Conservation (phyloP, 2,329 filamentous ascomycete species). For the Cladosporium austrohemisphaericum region DNA sequence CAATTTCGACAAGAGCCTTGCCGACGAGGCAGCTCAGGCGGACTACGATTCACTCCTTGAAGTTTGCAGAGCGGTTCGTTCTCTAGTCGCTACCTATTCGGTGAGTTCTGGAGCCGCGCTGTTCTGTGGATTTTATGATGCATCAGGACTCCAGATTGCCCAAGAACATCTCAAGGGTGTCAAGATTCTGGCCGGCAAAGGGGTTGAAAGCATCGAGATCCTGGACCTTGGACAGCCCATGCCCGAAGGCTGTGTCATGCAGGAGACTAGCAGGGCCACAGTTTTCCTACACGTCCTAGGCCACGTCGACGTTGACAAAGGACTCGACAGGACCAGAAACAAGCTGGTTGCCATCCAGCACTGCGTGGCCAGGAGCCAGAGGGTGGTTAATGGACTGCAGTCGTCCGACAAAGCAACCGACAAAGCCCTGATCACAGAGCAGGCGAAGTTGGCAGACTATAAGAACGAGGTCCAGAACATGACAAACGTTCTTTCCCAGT, state of each 20-base stretch:
- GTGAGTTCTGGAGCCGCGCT: background rate
- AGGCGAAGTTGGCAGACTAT: background rate
- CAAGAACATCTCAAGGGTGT: background rate
- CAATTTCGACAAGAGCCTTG: background rate
- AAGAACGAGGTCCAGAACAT: background rate
- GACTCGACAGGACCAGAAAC: conserved; percentile 74
- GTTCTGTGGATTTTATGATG: background rate
- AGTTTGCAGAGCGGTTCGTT: background rate
- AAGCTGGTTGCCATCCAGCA: conserved; percentile 50
- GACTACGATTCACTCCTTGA: background rate
- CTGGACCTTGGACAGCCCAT: background rate
- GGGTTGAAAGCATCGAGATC: background rate
- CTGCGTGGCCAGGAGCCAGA: background rate
- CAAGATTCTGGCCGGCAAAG: background rate
- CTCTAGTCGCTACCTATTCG: background rate
- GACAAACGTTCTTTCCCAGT: background rate
- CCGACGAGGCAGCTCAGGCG: background rate
- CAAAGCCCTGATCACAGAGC: background rate
- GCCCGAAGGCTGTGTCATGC: background rate
- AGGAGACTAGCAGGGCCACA: background rate
- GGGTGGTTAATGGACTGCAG: background rate
- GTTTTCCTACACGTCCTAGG: conserved; percentile 62
- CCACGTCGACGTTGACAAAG: conserved; percentile 75
- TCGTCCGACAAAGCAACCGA: background rate
- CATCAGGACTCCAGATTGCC: background rate